Base-by-base conservation (phyloP, 345 rosid genomes). In the Bruguiera gymnorhiza region DNA sequence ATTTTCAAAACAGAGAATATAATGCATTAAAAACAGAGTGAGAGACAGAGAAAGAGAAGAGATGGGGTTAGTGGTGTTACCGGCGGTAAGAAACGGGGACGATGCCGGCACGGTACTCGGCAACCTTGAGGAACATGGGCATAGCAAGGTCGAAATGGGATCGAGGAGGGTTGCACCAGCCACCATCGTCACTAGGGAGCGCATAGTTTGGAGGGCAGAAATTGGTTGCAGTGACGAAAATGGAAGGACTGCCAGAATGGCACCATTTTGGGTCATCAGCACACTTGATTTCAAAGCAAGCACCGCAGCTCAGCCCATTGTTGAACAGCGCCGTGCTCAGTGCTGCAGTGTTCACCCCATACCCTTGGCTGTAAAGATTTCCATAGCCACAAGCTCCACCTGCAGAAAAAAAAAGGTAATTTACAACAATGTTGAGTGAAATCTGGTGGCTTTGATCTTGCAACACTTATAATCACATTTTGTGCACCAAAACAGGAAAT, bases 341-440 rank as follows among this genome's bases (percentile, higher is more conserved):
- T 0, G 90, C 92, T 2, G 89, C 92, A 0, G 97, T 88, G 59
- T 76, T 83, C 72, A 73, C 85, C 6, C 83, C 89, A 51, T 90
- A 90, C 36, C 90, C 92, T 58, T 87, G 92, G 1, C 85, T 87
- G 64, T 84, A 74, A 34, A 90, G 68, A 68, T 87, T 84, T 11
- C 92, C 97, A 69, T 88, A 90, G 10, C 97, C 97, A 70, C 97
- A 90, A 24, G 97, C 94, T 37, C 92, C 97, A 21, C 92, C 97
- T 90, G 80, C 18, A 62, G 54, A 53, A 30, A 8, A 0, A 18
- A 30, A 8, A 1, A 18, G 15, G 13, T 11, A 10, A 39, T 39
- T 9, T 9, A 11, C 46, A 39, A 39, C 46, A 10, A 10, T 10
- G 2, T 10, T 39, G 15, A 39, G 15, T 9, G 15, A 39, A 10